A percentile compares a stretch with the other conserved stretches of the same genome.
phyloP scores from a whole-genome alignment of 2,329 filamentous ascomycete genomes.

The Diplodia intermedia region DNA sequence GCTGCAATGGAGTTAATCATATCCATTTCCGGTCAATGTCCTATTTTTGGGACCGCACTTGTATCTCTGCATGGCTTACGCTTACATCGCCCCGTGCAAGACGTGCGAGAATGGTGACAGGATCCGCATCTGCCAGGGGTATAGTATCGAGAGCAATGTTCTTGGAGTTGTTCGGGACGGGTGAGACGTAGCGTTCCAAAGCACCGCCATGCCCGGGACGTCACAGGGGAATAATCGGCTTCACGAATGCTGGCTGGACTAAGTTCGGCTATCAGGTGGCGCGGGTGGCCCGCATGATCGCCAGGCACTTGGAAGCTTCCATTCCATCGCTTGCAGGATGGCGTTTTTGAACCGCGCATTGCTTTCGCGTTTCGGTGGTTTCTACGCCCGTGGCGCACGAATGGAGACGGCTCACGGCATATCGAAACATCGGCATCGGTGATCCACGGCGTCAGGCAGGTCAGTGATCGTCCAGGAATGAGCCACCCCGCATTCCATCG shows the following conservation, averaged over 20 bases:
- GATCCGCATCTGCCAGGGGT: background rate
- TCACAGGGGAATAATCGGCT: background rate
- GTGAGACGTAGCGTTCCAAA: conserved; percentile 21
- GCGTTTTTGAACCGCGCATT: background rate
- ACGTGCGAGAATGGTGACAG: background rate
- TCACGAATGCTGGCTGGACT: background rate
- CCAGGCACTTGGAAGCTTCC: background rate
- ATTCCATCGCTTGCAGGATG: background rate
- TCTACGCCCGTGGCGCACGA: background rate
- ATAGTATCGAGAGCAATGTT: background rate
- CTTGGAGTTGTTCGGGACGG: background rate
- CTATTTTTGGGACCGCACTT: no score
- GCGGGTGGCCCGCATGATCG: background rate
- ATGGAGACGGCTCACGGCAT: background rate
- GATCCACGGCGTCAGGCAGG: background rate
- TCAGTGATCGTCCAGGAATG: background rate
- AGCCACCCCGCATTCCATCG: background rate
- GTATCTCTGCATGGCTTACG: no score
- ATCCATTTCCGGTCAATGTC: no score
- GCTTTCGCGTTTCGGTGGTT: background rate
- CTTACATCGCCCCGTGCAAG: background rate
- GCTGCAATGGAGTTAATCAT: no score
- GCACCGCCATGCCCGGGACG: background rate
- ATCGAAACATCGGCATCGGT: background rate
- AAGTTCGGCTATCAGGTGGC: background rate